Percentiles rank a stretch among this genome's conserved stretches.
Evolutionary conservation across 371 early-diverging fungal genomes (phyloP).

Genomic region (Apophysomyces elegans): DNA sequence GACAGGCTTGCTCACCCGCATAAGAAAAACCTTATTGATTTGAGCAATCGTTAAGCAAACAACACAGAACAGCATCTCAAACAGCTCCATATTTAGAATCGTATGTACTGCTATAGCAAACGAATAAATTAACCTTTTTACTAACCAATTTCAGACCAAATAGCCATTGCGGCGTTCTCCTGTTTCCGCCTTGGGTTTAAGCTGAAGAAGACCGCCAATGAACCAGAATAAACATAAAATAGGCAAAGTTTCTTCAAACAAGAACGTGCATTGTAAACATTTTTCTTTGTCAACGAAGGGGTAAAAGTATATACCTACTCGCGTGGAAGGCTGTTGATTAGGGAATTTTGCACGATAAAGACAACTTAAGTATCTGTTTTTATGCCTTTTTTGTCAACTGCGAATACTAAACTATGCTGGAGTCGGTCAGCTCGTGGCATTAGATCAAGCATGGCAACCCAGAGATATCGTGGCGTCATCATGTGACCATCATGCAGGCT

Average conservation of each 20-base stretch:
- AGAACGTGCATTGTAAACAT: conserved; percentile 25
- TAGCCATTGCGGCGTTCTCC: conserved; percentile 27
- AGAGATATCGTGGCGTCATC: too few species aligned
- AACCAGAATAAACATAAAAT: conserved; percentile 32
- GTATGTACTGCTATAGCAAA: too few species aligned
- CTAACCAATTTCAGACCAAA: conserved; percentile 18
- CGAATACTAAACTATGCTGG: too few species aligned
- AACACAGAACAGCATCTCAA: conserved; percentile 42
- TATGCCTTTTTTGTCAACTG: too few species aligned
- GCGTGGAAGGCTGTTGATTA: conserved; percentile 18
- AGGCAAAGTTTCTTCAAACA: conserved; percentile 18
- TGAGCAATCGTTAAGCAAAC: conserved; percentile 28
- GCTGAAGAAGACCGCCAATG: conserved; percentile 28
- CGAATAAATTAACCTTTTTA: too few species aligned
- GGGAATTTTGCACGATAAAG: not conserved
- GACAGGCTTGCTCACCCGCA: conserved; percentile 45
- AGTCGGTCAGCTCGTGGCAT: too few species aligned
- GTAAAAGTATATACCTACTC: conserved; percentile 22
- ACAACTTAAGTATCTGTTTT: too few species aligned
- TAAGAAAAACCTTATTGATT: conserved; percentile 25
- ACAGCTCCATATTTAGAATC: conserved; percentile 37
- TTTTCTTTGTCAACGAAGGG: conserved; percentile 15
- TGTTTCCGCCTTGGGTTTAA: not conserved
- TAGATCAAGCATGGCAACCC: too few species aligned
- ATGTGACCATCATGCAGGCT: too few species aligned